Percentiles rank a stretch among this genome's conserved stretches.
phyloP scores from a whole-genome alignment of 805 yeast genomes.

The Hanseniaspora mollemarum region DNA sequence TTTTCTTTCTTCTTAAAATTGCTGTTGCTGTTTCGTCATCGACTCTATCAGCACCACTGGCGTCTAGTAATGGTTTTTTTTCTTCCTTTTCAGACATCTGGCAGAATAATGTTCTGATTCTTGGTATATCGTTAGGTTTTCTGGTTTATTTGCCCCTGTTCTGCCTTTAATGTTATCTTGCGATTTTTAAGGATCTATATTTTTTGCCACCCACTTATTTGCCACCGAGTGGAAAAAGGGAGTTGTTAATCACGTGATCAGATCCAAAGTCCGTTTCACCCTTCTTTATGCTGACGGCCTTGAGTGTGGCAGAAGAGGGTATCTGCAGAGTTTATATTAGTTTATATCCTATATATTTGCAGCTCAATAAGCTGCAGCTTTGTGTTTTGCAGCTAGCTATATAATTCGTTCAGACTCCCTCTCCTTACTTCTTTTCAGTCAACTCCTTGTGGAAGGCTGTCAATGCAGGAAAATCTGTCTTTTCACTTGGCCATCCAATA shows the following conservation, averaged over 20 bases:
- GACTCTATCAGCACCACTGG: slow-evolving; percentile 50
- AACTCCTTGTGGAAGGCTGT: slow-evolving; percentile 56
- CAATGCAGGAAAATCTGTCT: slow-evolving; percentile 62
- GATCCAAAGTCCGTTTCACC: too few relatives aligned
- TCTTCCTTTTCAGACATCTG: slow-evolving; percentile 28
- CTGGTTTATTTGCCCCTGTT: background rate
- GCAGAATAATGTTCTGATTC: background rate
- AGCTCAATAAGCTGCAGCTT: too few relatives aligned
- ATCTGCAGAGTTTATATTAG: too few relatives aligned
- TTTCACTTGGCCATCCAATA: slow-evolving; percentile 91
- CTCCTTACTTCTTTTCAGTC: slow-evolving; percentile 31
- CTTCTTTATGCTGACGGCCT: too few relatives aligned
- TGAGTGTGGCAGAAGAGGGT: too few relatives aligned
- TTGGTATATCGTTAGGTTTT: background rate
- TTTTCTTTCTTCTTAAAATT: slow-evolving; percentile 92
- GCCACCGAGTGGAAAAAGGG: slow-evolving; percentile 1
- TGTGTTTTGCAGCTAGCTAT: too few relatives aligned
- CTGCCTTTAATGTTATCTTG: background rate
- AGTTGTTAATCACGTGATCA: too few relatives aligned
- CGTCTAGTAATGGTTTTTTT: slow-evolving; percentile 42
- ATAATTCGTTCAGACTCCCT: too few relatives aligned
- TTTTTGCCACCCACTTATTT: background rate
- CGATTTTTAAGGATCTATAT: background rate
- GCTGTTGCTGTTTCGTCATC: slow-evolving; percentile 90
- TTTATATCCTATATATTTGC: too few relatives aligned